Percentiles rank a stretch among this genome's conserved stretches.
Evolutionary conservation across 805 yeast species (phyloP).

Genomic region (Hanseniaspora taiwanica): DNA sequence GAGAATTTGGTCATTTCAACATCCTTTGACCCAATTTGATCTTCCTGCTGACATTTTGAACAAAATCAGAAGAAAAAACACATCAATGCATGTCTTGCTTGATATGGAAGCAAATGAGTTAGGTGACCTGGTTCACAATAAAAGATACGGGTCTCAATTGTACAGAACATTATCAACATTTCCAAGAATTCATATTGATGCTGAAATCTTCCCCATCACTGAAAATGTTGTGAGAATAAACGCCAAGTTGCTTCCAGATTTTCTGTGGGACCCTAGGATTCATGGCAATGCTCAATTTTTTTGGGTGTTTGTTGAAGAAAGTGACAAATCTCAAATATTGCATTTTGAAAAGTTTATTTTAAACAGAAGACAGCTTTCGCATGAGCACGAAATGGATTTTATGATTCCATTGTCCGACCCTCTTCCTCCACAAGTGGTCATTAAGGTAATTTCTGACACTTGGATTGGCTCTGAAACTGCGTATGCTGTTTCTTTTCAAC

Average conservation of each 20-base stretch:
- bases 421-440: conserved; percentile 75
- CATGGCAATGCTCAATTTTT: conserved; percentile 81
- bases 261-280: conserved; percentile 66
- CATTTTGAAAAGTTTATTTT: conserved; percentile 76
- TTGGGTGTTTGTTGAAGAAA: conserved; percentile 88
- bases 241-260: conserved; percentile 56
- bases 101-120: conserved; percentile 64
- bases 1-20: conserved; percentile 79
- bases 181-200: conserved; percentile 62
- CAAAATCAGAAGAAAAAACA: conserved; percentile 48
- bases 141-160: conserved; percentile 53
- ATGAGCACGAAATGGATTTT: conserved; percentile 66
- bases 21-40: conserved; percentile 82
- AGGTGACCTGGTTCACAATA: conserved; percentile 83
- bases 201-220: conserved; percentile 83
- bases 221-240: conserved; percentile 74
- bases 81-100: conserved; percentile 57
- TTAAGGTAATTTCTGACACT: conserved; percentile 65
- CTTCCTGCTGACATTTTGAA: conserved; percentile 53
- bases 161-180: conserved; percentile 51
- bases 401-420: conserved; percentile 88
- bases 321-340: conserved; percentile 55
- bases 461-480: conserved; percentile 82
- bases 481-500: conserved; percentile 76
- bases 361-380: conserved; percentile 39